Conservation (phyloP, 768 basidiomycete species). For the Suillus subaureus region DNA sequence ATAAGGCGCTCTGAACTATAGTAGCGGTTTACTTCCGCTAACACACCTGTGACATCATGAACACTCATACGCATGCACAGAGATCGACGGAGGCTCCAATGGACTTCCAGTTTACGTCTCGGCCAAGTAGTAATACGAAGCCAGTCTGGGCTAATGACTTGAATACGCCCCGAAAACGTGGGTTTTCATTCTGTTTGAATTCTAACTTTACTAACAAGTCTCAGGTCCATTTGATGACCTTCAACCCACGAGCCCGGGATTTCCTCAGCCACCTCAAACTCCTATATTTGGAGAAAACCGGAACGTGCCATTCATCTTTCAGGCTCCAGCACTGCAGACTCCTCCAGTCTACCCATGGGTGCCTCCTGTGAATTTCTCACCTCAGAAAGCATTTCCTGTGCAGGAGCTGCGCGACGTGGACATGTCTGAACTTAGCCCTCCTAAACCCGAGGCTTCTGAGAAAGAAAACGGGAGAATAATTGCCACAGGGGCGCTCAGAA, state of each 20-base stretch:
- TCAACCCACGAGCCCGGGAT: constrained; percentile 36
- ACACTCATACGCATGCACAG: constrained; percentile 28
- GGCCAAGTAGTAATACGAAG: constrained; percentile 51
- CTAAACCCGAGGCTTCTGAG: constrained; percentile 45
- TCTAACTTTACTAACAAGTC: constrained; percentile 30
- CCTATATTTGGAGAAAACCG: constrained; percentile 67
- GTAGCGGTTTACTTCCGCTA: not conserved
- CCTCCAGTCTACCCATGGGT: constrained; percentile 58
- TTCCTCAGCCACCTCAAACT: constrained; percentile 38
- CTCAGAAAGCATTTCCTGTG: constrained; percentile 59
- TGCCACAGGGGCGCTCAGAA: constrained; percentile 63
- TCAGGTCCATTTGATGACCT: constrained; percentile 48
- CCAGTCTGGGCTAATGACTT: constrained; percentile 63
- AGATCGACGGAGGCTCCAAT: constrained; percentile 83
- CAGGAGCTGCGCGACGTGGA: constrained; percentile 67
- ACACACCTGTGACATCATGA: constrained; percentile 21
- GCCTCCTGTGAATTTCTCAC: constrained; percentile 63
- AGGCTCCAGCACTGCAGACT: constrained; percentile 48
- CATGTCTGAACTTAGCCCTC: constrained; percentile 74
- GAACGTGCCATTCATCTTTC: constrained; percentile 76
- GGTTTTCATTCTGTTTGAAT: constrained; percentile 28
- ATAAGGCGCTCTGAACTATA: not conserved
- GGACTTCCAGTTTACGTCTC: constrained; percentile 86
- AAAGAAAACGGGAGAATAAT: constrained; percentile 49
- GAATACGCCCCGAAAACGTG: constrained; percentile 72